Evolutionary conservation across 2,329 filamentous ascomycete species (phyloP).

Genomic region (Penicillium sp.): DNA sequence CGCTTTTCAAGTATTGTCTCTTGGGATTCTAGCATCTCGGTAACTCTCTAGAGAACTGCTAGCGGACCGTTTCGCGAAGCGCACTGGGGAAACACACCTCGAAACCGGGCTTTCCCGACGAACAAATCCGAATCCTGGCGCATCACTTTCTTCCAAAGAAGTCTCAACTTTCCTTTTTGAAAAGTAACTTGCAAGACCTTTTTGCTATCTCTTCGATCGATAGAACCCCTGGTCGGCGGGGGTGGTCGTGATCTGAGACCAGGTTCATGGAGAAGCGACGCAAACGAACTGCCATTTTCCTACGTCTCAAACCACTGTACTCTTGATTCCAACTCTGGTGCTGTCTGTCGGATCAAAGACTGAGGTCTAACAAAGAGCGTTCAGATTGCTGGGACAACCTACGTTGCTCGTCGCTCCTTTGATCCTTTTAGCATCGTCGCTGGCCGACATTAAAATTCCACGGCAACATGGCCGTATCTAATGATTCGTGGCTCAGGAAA

Average conservation of each 20-base stretch:
- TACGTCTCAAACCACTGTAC: neutral
- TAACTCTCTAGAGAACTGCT: neutral
- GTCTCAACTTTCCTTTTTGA: neutral
- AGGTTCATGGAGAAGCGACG: slow-evolving; percentile 22
- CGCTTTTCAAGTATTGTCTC: neutral
- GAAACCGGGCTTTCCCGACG: neutral
- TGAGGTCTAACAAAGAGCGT: neutral
- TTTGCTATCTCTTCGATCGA: neutral
- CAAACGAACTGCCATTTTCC: slow-evolving; percentile 1
- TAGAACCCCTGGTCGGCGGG: neutral
- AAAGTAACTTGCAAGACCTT: neutral
- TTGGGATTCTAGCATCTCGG: neutral
- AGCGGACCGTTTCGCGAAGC: neutral
- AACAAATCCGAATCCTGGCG: neutral
- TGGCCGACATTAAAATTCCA: slow-evolving; percentile 23
- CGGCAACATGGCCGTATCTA: slow-evolving; percentile 14
- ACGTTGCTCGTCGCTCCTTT: slow-evolving; percentile 20
- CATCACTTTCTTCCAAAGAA: neutral
- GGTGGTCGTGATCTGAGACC: neutral
- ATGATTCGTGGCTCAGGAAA: slow-evolving; percentile 20
- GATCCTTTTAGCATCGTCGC: slow-evolving; percentile 23
- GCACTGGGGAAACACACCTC: neutral
- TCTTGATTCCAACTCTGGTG: neutral
- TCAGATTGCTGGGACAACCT: slow-evolving; percentile 24
- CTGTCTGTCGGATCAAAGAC: neutral